Evolutionary conservation across 129 eudicot species (phyloP), one percentile per base, ranked within the genome.

Genomic region (Pittosporum tobira): DNA sequence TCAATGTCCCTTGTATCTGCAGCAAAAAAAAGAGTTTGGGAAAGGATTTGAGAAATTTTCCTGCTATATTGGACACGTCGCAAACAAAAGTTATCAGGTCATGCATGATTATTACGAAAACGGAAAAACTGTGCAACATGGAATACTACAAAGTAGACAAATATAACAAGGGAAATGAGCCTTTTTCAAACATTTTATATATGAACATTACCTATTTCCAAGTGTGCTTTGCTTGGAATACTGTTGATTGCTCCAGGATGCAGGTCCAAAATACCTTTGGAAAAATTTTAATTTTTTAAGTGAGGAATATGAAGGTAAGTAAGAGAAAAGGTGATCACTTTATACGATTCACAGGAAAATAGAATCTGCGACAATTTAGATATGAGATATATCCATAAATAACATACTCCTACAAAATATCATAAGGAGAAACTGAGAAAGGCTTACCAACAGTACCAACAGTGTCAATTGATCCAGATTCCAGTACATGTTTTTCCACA

Each of bases 211-310:
- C 98, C 98, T 66, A 87, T 91, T 78, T 87, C 90, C 48, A 91
- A 31, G 66, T 91, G 98, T 55, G 98, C 65, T 75, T 80, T 91
- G 85, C 96, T 86, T 24, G 98, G 98, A 30, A 91, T 91, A 79
- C 98, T 91, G 81, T 91, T 91, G 69, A 91, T 84, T 53, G 98
- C 98, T 69, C 98, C 88, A 38, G 94, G 96, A 83, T 91, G 98
- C 68, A 91, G 76, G 67, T 86, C 87, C 36, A 91, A 63, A 64
- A 91, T 87, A 76, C 95, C 98, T 90, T 69, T 27, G 40, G 38
- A 61, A 27, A 30, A 45, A 31, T 8, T 15, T 24, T 59, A 31
- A 3, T 15, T 48, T 48, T 28, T 29, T 2, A 73, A 24, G 21
- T 16, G 57, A 45, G 56, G 46, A 45, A 52, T 31, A 47, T 25